phyloP scores from a whole-genome alignment of 2,329 filamentous ascomycete genomes.

The Alternaria triticimaculans region DNA sequence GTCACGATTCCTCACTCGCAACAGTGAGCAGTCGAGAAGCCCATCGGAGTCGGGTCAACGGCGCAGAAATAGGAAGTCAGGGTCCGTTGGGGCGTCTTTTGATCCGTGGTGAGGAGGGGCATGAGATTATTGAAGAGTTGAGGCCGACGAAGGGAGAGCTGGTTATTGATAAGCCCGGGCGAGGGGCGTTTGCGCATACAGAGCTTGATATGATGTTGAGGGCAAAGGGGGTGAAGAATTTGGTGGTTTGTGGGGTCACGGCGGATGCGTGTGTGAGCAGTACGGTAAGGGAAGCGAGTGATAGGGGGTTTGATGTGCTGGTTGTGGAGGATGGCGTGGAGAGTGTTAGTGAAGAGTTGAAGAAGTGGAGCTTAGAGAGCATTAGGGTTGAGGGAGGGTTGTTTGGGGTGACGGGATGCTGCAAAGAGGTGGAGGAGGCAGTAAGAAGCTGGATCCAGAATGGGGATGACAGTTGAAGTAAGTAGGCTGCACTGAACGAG shows the following conservation, averaged over 20 bases:
- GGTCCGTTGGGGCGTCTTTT: slow-evolving; percentile 66
- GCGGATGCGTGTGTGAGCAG: slow-evolving; percentile 64
- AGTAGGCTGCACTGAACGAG: not conserved
- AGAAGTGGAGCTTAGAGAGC: slow-evolving; percentile 37
- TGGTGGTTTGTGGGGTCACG: slow-evolving; percentile 62
- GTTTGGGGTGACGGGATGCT: slow-evolving; percentile 35
- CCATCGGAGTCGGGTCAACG: slow-evolving; percentile 61
- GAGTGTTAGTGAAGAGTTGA: slow-evolving; percentile 37
- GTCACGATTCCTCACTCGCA: slow-evolving; percentile 61
- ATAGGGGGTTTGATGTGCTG: slow-evolving; percentile 62
- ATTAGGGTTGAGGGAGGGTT: slow-evolving; percentile 38
- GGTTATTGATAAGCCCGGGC: slow-evolving; percentile 63
- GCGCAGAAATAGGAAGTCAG: slow-evolving; percentile 58
- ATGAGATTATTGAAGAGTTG: slow-evolving; percentile 63
- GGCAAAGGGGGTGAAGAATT: slow-evolving; percentile 60
- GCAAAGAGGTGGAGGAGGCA: slow-evolving; percentile 30
- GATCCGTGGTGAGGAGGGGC: slow-evolving; percentile 64
- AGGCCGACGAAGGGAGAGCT: slow-evolving; percentile 56
- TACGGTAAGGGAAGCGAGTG: slow-evolving; percentile 63
- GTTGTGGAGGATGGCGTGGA: slow-evolving; percentile 58
- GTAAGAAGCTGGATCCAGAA: slow-evolving; percentile 28
- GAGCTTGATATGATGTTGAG: slow-evolving; percentile 61
- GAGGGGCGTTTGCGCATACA: slow-evolving; percentile 61
- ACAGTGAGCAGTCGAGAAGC: slow-evolving; percentile 63
- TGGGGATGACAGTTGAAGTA: not conserved